phyloP scores from a whole-genome alignment of 2,329 filamentous ascomycete genomes.

The Sporothrix euskadiensis region DNA sequence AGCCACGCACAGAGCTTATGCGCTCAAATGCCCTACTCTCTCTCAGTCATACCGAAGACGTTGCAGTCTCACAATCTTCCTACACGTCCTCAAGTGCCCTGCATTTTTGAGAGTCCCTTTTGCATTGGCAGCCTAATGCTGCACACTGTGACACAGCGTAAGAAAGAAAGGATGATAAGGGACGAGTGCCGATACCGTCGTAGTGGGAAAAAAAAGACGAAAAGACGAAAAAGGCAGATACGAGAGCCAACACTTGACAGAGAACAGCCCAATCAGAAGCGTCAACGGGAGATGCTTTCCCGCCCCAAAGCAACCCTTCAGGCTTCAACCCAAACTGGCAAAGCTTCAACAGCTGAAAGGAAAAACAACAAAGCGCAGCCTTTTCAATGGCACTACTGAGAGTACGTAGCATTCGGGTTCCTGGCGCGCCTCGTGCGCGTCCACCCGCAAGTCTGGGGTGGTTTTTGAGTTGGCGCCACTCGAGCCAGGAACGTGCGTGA shows the following conservation, averaged over 20 bases:
- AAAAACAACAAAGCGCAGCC: not conserved
- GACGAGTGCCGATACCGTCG: not conserved
- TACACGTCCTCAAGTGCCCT: not conserved
- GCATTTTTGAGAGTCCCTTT: not conserved
- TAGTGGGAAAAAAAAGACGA: not conserved
- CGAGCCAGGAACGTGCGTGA: not conserved
- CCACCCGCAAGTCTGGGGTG: not conserved
- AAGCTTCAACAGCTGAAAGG: not conserved
- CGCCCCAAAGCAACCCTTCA: not conserved
- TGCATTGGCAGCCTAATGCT: not conserved
- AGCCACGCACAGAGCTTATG: not conserved
- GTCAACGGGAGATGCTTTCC: not conserved
- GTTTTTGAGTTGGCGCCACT: not conserved
- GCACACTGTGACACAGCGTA: conserved; percentile 2
- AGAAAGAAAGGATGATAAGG: not conserved
- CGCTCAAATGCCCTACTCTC: not conserved
- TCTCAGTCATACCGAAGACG: not conserved
- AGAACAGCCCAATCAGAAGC: not conserved
- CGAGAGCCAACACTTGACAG: not conserved
- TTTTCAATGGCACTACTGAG: not conserved
- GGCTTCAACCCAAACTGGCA: not conserved
- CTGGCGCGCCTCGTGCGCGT: conserved; percentile 22
- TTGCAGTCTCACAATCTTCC: not conserved
- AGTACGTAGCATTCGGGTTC: conserved; percentile 7
- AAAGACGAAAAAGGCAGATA: not conserved